These are phyloP conservation scores for Fusarium liriodendri DNA, from an alignment of 2,329 filamentous ascomycete genomes.

Conservation along the genomic window DNA sequence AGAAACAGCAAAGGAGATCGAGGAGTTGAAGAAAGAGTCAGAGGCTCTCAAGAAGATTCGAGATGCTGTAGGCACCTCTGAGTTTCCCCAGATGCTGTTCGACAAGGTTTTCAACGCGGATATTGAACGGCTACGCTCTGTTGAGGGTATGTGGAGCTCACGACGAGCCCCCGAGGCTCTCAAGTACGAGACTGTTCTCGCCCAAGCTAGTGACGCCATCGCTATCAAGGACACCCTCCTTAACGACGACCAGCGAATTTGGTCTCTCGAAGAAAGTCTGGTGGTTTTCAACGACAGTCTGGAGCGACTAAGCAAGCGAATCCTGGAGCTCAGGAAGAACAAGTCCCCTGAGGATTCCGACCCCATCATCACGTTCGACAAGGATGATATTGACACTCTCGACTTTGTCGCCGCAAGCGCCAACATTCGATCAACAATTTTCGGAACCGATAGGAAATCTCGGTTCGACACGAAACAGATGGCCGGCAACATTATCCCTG, in stretches of 20 bases:
- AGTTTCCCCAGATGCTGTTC: conserved; percentile 85
- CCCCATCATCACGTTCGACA: conserved; percentile 88
- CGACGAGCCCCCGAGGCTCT: conserved; percentile 80
- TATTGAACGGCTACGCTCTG: conserved; percentile 82
- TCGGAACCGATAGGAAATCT: conserved; percentile 87
- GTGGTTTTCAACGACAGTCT: conserved; percentile 89
- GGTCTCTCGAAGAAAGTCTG: conserved; percentile 87
- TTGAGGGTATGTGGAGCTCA: conserved; percentile 97
- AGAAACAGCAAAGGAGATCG: conserved; percentile 76
- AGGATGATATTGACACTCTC: conserved; percentile 93
- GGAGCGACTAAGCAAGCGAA: conserved; percentile 77
- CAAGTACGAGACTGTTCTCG: conserved; percentile 71
- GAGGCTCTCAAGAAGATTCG: conserved; percentile 86
- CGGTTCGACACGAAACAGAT: conserved; percentile 99
- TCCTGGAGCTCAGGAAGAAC: conserved; percentile 70
- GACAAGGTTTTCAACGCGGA: conserved; percentile 93
- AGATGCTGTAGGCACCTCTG: conserved; percentile 79
- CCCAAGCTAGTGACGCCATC: conserved; percentile 61
- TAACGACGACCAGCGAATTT: conserved; percentile 77
- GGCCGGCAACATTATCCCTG: conserved; percentile 99
- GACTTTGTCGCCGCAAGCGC: conserved; percentile 94
- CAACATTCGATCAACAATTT: conserved; percentile 89
- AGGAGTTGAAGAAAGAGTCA: conserved; percentile 85
- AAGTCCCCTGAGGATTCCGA: conserved; percentile 61
- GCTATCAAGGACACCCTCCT: conserved; percentile 66